Evolutionary conservation across 202 grass and related monocot species (phyloP).

Genomic region (Carex arenaria): DNA sequence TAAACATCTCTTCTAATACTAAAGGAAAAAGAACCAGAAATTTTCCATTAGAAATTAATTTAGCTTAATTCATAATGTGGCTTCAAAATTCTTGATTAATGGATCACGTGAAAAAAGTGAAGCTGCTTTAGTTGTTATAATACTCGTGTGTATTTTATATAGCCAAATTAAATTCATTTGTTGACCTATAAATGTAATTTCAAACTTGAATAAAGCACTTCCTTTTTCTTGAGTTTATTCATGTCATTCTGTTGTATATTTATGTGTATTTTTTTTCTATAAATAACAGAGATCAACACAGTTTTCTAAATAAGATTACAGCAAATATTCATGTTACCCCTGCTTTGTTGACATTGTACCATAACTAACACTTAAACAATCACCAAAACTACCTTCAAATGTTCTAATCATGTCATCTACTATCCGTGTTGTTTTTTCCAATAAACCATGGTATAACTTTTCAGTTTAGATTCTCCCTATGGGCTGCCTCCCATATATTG

Average conservation of each 20-base stretch:
- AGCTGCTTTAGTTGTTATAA: too few species aligned
- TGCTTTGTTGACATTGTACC: background rate
- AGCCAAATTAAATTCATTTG: too few species aligned
- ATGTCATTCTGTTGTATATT: background rate
- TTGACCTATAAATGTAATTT: too few species aligned
- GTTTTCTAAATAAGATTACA: background rate
- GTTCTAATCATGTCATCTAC: background rate
- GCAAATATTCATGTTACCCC: background rate
- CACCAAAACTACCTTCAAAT: background rate
- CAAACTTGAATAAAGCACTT: too few species aligned
- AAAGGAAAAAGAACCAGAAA: background rate
- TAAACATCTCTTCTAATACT: background rate
- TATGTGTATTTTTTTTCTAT: background rate
- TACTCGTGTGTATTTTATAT: too few species aligned
- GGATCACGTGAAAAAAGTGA: too few species aligned
- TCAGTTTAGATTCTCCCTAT: conserved; percentile 12
- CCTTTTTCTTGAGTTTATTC: background rate
- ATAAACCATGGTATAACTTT: background rate
- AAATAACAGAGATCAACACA: background rate
- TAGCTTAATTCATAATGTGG: background rate
- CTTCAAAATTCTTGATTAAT: too few species aligned
- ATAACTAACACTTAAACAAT: background rate
- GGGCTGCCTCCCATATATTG: background rate
- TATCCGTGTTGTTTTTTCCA: background rate
- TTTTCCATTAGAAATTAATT: background rate